Base-by-base conservation (phyloP, 305 asterid species). In the Salvia sclarea region DNA sequence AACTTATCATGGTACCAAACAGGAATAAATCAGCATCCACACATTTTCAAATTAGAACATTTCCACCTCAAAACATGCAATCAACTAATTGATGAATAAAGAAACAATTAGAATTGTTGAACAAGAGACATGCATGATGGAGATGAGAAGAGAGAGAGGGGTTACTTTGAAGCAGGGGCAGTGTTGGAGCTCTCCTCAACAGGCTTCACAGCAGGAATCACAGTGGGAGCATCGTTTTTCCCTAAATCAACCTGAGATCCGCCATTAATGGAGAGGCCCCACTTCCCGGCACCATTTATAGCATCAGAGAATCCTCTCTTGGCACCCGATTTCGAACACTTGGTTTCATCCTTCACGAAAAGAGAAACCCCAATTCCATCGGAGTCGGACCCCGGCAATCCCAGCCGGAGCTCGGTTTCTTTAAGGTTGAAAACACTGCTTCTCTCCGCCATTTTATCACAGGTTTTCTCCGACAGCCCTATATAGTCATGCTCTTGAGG, bases 341-440 rank as follows among this genome's bases (percentile, higher is more conserved):
- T 20, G 30, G 11, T 35, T 41, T 75, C 82, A 70, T 86, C 84
- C 78, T 80, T 84, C 30, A 89, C 88, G 47, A 86, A 83, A 8
- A 86, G 73, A 17, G 86, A 82, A 68, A 76, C 64, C 64, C 83
- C 94, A 66, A 25, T 61, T 31, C 50, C 82, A 33, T 85, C n/a
- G 85, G 84, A 18, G 84, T 84, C 86, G 0, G 89, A 84, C 61
- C 97, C 97, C 5, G 97, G 97, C 69, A 90, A 68, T 0, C 97
- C 95, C 45, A 90, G 95, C 81, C 94, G 86, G 58, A 90, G 80
- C 75, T 90, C 97, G 10, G 97, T 90, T 71, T 83, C 87, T 61
- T 79, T 82, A 1, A 87, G 84, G 78, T 81, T 81, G 13, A 80
- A 50, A 21, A 22, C 79, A 47, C 22, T 64, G 18, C 62, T 76